Base-by-base conservation (phyloP, 2,329 filamentous ascomycete genomes). In the Fusarium keratoplasticum region DNA sequence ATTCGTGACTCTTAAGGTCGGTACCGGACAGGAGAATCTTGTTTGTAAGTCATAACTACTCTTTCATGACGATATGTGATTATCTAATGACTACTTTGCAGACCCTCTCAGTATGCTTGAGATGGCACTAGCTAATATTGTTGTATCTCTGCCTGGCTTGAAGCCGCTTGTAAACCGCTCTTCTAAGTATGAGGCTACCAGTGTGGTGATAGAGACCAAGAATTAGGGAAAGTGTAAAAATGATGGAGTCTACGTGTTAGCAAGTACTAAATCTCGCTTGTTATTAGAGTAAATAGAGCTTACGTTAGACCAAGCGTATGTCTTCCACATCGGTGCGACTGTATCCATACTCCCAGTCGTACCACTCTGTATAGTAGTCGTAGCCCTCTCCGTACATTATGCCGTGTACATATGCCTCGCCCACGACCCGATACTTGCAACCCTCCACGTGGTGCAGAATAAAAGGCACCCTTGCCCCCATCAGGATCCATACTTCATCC, bases 51-150 rank as follows among this genome's bases (percentile, higher is more conserved):
- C 4, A 7, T 0, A 4, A 16, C 0, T 7, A 10, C 4, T 3
- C 2, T 13, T 20, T 18, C 4, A 9, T 14, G 4, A 14, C 11
- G 14, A 13, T 3, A 2, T 1, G 6, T 9, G 2, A 16, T 50
- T 40, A 27, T 50, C 59, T 74, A 7, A 74, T 27, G 1, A 31
- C 18, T 10, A 1, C 0, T 5, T 4, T 4, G 0, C 8, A 76
- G 74, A 76, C n/a, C 74, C 74, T 16, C 71, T 76, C 2, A 76
- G 74, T 5, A 76, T 76, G 72, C 25, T 76, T 5, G 74, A 76
- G 31, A 70, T 76, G 38, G 42, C 74, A 0, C 67, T 76, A 1
- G 74, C 74, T 2, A 73, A 70, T 10, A 71, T 61, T 10, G 74
- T 76, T 38, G 74, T 76, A 6, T 35, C 74, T 3, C 67, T 76